Base-by-base conservation (phyloP, 176 grass and related monocot genomes). In the Juncus inflexus region DNA sequence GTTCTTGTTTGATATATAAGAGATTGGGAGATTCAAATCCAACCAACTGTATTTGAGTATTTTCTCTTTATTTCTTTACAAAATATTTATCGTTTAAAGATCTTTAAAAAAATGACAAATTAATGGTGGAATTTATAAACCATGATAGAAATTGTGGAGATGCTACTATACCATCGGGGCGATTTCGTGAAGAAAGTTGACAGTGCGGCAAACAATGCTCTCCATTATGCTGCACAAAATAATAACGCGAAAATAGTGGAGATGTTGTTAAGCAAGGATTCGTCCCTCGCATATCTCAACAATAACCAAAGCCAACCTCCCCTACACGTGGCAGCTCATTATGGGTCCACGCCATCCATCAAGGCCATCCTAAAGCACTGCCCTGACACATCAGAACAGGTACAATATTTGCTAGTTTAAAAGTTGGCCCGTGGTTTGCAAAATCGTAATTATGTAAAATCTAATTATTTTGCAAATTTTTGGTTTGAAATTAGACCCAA, bases 201-300 rank as follows among this genome's bases (percentile, higher is more conserved):
- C 35, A 52, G 74, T 37, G n/a, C n/a, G 1, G 80, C 69, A 8
- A 81, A 81, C 70, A 87, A 64, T 64, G 84, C 74, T 35, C 77
- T 91, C 66, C 88, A 91, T 69, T 87, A 87, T 79, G 88, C 84
- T 0, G 80, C 80, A 42, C 84, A 87, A 35, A 84, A 84, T 58
- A 66, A 84, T 78, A 69, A 79, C 58, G 42, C 40, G 12, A 77
- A 47, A 8, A 75, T 76, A 15, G 83, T 84, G 55, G 55, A 74
- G 55, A 35, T 80, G 68, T 72, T 94, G 12, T 76, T 88, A 13
- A 61, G 40, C n/a, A 47, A 28, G 14, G 64, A 67, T 5, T 0
- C 42, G 49, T 67, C 80, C 11, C 85, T 88, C 2, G 81, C 81
- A 10, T 88, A 94, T 74, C 4, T 4, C 16, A 54, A 40, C 43